A percentile compares a stretch with the other conserved stretches of the same genome.
Evolutionary conservation across 169 alveolate species (phyloP).

Genomic region (Plasmodium gallinaceum): DNA sequence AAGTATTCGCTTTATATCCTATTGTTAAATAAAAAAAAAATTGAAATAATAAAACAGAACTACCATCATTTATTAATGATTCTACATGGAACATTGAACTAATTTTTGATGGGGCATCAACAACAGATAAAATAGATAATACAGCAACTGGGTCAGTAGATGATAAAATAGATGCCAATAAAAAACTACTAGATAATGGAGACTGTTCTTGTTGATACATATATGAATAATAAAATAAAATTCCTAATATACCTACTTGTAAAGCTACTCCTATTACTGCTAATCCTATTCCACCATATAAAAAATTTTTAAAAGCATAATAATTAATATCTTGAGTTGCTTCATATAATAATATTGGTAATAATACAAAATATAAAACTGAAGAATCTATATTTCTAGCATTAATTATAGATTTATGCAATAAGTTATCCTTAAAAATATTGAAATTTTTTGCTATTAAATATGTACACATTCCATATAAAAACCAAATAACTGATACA

Average conservation of each 20-base stretch:
- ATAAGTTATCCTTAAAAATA: slow-evolving; percentile 65
- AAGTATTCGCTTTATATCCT: slow-evolving; percentile 82
- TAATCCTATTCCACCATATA: slow-evolving; percentile 88
- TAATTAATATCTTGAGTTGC: slow-evolving; percentile 91
- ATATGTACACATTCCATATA: slow-evolving; percentile 85
- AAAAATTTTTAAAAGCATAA: slow-evolving; percentile 88
- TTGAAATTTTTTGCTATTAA: slow-evolving; percentile 78
- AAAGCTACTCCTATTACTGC: slow-evolving; percentile 88
- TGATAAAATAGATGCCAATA: slow-evolving; percentile 88
- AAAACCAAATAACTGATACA: slow-evolving; percentile 83
- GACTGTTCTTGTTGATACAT: slow-evolving; percentile 76
- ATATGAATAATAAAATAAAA: slow-evolving; percentile 85
- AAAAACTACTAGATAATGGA: slow-evolving; percentile 84
- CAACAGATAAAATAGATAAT: slow-evolving; percentile 86
- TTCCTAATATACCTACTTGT: slow-evolving; percentile 85
- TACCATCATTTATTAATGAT: slow-evolving; percentile 91
- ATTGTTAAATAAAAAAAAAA: slow-evolving; percentile 86
- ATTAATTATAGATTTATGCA: slow-evolving; percentile 73
- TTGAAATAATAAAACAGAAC: slow-evolving; percentile 89
- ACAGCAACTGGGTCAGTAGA: slow-evolving; percentile 94
- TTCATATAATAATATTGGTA: slow-evolving; percentile 90
- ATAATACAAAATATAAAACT: slow-evolving; percentile 85
- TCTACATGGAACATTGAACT: slow-evolving; percentile 90
- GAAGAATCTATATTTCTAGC: slow-evolving; percentile 85
- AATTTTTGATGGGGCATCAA: slow-evolving; percentile 88